Conservation (phyloP, 116 monocot species). For the Cymodocea nodosa region DNA sequence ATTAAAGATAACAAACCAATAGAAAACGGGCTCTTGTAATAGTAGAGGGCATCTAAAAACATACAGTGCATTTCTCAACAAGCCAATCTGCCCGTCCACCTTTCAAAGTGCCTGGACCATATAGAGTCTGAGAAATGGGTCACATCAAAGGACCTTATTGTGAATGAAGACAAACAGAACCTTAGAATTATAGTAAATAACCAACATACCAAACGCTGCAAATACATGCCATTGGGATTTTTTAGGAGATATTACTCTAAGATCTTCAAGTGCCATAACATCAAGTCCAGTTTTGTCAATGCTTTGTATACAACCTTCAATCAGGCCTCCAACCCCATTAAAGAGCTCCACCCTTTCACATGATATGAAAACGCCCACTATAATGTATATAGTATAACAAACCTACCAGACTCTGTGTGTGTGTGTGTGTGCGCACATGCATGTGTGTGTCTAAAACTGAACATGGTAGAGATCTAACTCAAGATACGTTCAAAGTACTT, state of each 20-base stretch:
- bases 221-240: conserved; percentile 79
- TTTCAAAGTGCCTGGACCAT: conserved; percentile 57
- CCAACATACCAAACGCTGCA: conserved; percentile 72
- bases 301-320: conserved; percentile 60
- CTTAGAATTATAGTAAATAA: neutral
- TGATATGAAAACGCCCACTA: neutral
- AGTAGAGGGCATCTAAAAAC: conserved; percentile 14
- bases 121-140: neutral
- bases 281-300: conserved; percentile 47
- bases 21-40: neutral
- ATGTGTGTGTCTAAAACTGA: too few relatives aligned
- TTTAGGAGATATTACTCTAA: conserved; percentile 30
- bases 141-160: neutral
- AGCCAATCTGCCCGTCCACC: conserved; percentile 97
- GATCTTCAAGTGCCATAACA: conserved; percentile 49
- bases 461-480: too few relatives aligned
- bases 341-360: conserved; percentile 69
- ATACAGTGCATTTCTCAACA: conserved; percentile 91
- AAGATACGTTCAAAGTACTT: too few relatives aligned
- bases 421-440: too few relatives aligned
- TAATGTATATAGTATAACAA: neutral
- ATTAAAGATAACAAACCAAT: neutral
- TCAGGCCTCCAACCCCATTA: conserved; percentile 64
- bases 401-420: neutral
- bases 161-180: conserved; percentile 4